A percentile compares a stretch with the other conserved stretches of the same genome.
Evolutionary conservation across 257 asterid genomes (phyloP).

Genomic region (Ophiorrhiza pumila): DNA sequence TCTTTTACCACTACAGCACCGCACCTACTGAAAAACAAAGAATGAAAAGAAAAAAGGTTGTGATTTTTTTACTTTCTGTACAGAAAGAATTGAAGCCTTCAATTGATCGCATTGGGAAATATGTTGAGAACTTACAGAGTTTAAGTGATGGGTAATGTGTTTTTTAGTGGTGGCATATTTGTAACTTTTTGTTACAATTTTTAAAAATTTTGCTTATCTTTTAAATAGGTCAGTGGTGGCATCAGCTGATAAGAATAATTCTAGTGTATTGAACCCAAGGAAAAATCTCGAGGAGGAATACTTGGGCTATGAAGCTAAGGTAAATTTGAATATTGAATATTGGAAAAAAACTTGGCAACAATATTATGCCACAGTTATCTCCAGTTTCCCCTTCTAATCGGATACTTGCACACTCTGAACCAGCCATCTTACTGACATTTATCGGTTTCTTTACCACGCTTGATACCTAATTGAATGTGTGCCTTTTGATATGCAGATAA

Average conservation of each 20-base stretch:
- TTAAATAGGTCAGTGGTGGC: conserved; percentile 43
- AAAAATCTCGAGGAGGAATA: conserved; percentile 93
- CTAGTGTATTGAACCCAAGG: conserved; percentile 54
- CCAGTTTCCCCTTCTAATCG: neutral
- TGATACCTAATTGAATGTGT: neutral
- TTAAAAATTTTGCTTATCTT: conserved; percentile 17
- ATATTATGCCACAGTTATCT: neutral
- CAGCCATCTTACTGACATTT: neutral
- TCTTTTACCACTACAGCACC: neutral
- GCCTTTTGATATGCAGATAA: conserved; percentile 43
- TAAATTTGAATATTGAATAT: conserved; percentile 16
- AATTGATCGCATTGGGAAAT: conserved; percentile 74
- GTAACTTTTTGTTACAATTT: neutral
- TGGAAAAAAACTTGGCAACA: neutral
- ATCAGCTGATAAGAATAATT: conserved; percentile 45
- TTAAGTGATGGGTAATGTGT: conserved; percentile 57
- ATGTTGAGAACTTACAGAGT: conserved; percentile 78
- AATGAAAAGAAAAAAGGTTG: neutral
- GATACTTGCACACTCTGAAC: neutral
- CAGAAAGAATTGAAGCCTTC: conserved; percentile 82
- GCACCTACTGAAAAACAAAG: neutral
- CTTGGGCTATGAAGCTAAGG: conserved; percentile 85
- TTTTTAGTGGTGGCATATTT: conserved; percentile 14
- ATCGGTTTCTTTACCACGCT: neutral
- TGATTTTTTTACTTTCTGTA: conserved; percentile 9